Percentiles rank a stretch among this genome's conserved stretches.
phyloP scores from a whole-genome alignment of 768 basidiomycete genomes.

The Termitomyces sp. region DNA sequence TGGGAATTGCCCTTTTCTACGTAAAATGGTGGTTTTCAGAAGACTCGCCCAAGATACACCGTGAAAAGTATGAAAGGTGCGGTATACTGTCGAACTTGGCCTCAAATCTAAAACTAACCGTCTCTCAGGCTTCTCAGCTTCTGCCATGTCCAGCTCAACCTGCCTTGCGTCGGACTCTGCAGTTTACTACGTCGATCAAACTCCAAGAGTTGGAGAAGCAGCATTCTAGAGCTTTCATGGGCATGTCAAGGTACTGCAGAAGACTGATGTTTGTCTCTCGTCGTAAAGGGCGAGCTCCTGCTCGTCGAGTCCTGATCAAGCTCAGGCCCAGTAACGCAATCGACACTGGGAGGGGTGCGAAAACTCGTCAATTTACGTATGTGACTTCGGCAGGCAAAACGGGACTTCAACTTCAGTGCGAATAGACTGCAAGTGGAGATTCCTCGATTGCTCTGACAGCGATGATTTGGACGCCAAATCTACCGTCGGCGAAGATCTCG shows the following conservation, averaged over 20 bases:
- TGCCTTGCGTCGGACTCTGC: constrained; percentile 33
- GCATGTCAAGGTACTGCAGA: constrained; percentile 26
- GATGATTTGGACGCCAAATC: background rate
- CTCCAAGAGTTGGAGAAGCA: constrained; percentile 37
- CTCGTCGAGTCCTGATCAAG: too few relatives aligned
- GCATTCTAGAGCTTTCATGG: constrained; percentile 24
- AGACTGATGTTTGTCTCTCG: constrained; percentile 15
- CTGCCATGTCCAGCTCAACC: too few relatives aligned
- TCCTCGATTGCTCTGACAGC: constrained; percentile 20
- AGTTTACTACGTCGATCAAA: constrained; percentile 37
- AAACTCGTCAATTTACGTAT: constrained; percentile 14
- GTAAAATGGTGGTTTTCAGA: background rate
- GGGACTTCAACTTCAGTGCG: constrained; percentile 31
- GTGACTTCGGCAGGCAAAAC: constrained; percentile 24
- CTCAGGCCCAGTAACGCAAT: too few relatives aligned
- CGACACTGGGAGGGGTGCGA: too few relatives aligned
- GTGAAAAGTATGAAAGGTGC: too few relatives aligned
- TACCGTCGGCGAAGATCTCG: constrained; percentile 13
- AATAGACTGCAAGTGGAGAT: constrained; percentile 33
- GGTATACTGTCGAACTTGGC: too few relatives aligned
- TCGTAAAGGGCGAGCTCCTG: constrained; percentile 21
- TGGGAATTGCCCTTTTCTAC: background rate
- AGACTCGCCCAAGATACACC: too few relatives aligned
- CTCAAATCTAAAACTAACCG: background rate
- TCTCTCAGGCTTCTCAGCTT: too few relatives aligned